phyloP scores from a whole-genome alignment of 768 basidiomycete species.

The Ramaria sp. region DNA sequence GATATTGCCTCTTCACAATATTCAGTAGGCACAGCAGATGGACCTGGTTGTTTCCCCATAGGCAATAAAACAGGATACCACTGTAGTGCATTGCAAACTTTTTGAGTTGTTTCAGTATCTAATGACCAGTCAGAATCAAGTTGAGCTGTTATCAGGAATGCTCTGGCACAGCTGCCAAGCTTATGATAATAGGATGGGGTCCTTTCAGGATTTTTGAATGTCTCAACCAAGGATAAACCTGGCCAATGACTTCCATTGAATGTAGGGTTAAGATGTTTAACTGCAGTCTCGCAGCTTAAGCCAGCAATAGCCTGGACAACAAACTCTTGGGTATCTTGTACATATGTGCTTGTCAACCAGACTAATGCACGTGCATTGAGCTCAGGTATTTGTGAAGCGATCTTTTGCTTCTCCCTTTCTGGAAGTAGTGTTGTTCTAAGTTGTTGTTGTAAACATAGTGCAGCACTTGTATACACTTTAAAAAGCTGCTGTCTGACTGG shows the following conservation, averaged over 20 bases:
- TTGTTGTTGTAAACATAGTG: not conserved
- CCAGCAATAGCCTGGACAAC: constrained; percentile 2
- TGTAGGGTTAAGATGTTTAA: not conserved
- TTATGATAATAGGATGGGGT: not conserved
- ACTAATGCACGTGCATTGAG: not conserved
- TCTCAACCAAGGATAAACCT: not conserved
- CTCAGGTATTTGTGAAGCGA: not conserved
- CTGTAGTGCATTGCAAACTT: constrained; percentile 1
- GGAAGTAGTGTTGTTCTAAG: not conserved
- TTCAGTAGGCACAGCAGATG: not conserved
- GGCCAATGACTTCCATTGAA: constrained; percentile 1
- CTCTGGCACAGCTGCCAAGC: not conserved
- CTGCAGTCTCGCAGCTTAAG: not conserved
- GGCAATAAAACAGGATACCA: constrained; percentile 1
- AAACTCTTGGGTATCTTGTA: not conserved
- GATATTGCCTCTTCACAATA: not conserved
- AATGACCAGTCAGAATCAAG: not conserved
- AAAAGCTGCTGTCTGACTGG: not conserved
- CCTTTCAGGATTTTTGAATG: not conserved
- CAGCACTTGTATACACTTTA: not conserved
- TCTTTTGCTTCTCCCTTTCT: not conserved
- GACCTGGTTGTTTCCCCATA: not conserved
- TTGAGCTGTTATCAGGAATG: not conserved
- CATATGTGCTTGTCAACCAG: constrained; percentile 3
- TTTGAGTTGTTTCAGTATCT: not conserved